A percentile compares a stretch with the other conserved stretches of the same genome.
Evolutionary conservation across 73 alveolate genomes (phyloP).

Genomic region (Durusdinium trenchii): DNA sequence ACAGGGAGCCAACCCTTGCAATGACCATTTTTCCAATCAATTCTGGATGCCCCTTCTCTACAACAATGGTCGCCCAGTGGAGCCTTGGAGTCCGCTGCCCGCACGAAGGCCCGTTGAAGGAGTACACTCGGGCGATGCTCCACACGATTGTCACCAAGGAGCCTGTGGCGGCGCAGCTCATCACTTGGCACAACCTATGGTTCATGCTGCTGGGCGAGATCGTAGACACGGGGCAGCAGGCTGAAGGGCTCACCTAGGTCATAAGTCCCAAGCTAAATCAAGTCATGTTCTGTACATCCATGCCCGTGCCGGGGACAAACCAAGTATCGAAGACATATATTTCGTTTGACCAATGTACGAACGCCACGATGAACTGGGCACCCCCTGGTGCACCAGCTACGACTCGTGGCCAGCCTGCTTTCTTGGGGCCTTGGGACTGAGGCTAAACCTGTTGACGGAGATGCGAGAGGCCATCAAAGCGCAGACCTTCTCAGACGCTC

Average conservation of each 20-base stretch:
- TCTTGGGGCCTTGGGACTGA: not conserved
- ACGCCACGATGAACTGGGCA: no score
- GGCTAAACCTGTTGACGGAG: slow-evolving; percentile 36
- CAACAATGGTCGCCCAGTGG: not conserved
- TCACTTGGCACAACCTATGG: slow-evolving; percentile 84
- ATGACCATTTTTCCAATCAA: not conserved
- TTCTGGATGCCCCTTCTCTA: not conserved
- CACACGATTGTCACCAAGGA: slow-evolving; percentile 85
- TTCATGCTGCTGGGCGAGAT: slow-evolving; percentile 90
- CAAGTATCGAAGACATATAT: no score
- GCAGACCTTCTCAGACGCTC: not conserved
- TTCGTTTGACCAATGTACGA: no score
- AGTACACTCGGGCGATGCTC: slow-evolving; percentile 85
- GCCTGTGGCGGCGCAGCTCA: slow-evolving; percentile 86
- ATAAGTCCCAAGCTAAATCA: no score
- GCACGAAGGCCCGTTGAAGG: slow-evolving; percentile 16
- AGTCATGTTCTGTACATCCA: no score
- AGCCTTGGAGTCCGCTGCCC: not conserved
- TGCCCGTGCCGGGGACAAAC: no score
- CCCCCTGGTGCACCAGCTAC: no score
- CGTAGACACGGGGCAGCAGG: no score
- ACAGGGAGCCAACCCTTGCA: not conserved
- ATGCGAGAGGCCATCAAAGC: slow-evolving; percentile 74
- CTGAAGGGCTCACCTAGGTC: no score
- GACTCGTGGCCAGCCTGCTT: not conserved